phyloP scores from a whole-genome alignment of 805 yeast genomes.

The Cyberlindnera amylophila region DNA sequence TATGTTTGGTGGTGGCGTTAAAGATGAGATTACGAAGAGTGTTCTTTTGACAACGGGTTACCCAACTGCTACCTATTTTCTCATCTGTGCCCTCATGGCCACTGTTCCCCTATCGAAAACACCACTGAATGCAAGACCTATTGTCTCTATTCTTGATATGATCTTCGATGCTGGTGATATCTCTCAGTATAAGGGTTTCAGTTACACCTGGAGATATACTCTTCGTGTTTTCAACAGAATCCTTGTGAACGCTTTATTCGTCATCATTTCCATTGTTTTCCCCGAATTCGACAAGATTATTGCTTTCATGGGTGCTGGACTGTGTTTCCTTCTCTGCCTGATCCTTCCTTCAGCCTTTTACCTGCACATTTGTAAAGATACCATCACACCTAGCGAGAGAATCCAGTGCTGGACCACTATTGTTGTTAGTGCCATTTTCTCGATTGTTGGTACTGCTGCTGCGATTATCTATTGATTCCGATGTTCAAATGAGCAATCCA shows the following conservation, averaged over 20 bases:
- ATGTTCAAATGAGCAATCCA: too few species aligned
- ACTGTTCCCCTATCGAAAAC: slow-evolving; percentile 79
- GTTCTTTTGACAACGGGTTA: slow-evolving; percentile 63
- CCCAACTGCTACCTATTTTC: slow-evolving; percentile 56
- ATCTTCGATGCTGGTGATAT: slow-evolving; percentile 34
- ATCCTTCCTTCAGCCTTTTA: slow-evolving; percentile 76
- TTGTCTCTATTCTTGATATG: slow-evolving; percentile 64
- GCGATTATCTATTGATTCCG: slow-evolving; percentile 31
- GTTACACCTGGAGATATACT: slow-evolving; percentile 20
- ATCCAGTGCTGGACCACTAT: slow-evolving; percentile 41
- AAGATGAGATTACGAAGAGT: slow-evolving; percentile 76
- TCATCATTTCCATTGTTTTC: slow-evolving; percentile 55
- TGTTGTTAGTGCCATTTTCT: slow-evolving; percentile 41
- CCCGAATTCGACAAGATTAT: slow-evolving; percentile 81
- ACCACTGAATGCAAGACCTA: slow-evolving; percentile 80
- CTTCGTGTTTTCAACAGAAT: slow-evolving; percentile 29
- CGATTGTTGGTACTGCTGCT: slow-evolving; percentile 60
- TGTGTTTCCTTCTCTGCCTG: slow-evolving; percentile 76
- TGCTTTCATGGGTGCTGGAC: slow-evolving; percentile 76
- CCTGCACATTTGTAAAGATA: slow-evolving; percentile 46
- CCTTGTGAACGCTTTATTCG: slow-evolving; percentile 53
- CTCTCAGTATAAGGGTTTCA: slow-evolving; percentile 19
- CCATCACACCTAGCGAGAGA: slow-evolving; percentile 39
- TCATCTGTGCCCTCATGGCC: slow-evolving; percentile 69
- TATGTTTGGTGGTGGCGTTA: slow-evolving; percentile 73